Conservation (phyloP, 192 early-diverging fungal genomes). For the Coemansia sp. region DNA sequence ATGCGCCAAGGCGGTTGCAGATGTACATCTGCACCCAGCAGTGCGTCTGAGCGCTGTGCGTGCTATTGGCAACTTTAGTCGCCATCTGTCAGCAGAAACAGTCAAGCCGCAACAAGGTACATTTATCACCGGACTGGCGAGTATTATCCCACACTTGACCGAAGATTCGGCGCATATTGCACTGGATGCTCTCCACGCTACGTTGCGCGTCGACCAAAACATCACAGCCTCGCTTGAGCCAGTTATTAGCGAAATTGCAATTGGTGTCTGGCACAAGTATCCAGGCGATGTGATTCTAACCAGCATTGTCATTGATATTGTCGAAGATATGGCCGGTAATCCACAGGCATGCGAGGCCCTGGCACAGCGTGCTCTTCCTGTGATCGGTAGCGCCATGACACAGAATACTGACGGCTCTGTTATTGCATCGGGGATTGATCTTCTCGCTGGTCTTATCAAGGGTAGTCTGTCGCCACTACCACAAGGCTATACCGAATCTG, state of each 20-base stretch:
- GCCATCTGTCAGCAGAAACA: conserved; percentile 25
- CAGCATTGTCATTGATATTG: conserved; percentile 73
- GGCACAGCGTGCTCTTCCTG: conserved; percentile 70
- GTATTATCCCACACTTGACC: conserved; percentile 39
- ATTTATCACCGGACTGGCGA: conserved; percentile 44
- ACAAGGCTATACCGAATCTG: conserved; percentile 60
- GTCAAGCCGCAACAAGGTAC: conserved; percentile 30
- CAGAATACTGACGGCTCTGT: conserved; percentile 41
- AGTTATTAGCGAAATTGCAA: conserved; percentile 64
- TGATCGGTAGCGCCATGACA: conserved; percentile 59
- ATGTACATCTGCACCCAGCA: conserved; percentile 34
- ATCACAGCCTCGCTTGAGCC: conserved; percentile 74
- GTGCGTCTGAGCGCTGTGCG: conserved; percentile 52
- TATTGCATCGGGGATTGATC: conserved; percentile 60
- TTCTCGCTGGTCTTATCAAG: conserved; percentile 70
- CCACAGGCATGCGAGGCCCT: conserved; percentile 60
- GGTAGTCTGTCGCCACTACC: conserved; percentile 74
- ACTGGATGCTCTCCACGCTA: conserved; percentile 45
- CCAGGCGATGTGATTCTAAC: conserved; percentile 77
- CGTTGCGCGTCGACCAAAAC: conserved; percentile 61
- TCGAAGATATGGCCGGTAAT: conserved; percentile 74
- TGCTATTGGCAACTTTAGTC: conserved; percentile 47
- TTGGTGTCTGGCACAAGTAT: conserved; percentile 78
- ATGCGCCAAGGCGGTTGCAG: conserved; percentile 66
- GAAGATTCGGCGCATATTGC: conserved; percentile 53